Evolutionary conservation across 352 stramenopile genomes (phyloP).

Genomic region (Pythium aphanidermatum): DNA sequence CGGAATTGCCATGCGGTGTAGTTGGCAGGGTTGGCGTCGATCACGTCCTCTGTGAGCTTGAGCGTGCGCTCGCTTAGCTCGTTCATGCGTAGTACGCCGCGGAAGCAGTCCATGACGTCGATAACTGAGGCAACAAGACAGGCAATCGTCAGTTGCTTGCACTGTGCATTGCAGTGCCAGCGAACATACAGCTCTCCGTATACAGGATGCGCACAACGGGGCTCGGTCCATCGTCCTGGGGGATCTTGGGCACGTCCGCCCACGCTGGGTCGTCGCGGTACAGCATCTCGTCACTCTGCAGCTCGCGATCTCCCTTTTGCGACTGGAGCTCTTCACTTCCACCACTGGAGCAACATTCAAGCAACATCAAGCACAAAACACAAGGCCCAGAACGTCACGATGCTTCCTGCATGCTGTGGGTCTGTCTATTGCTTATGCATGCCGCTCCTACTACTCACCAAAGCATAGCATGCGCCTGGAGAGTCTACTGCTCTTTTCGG

Average conservation of each 20-base stretch:
- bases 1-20: slow-evolving; percentile 98
- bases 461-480: background rate
- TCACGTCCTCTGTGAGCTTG: slow-evolving; percentile 87
- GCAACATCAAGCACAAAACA: slow-evolving; percentile 5
- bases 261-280: slow-evolving; percentile 65
- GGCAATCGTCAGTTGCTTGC: too few species aligned
- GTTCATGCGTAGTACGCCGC: slow-evolving; percentile 86
- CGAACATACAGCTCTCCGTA: slow-evolving; percentile 58
- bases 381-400: background rate
- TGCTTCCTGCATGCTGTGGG: too few species aligned
- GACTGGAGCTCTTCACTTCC: background rate
- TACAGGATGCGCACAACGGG: slow-evolving; percentile 79
- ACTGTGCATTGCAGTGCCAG: too few species aligned
- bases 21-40: slow-evolving; percentile 95
- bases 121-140: slow-evolving; percentile 44
- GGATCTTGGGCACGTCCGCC: slow-evolving; percentile 79
- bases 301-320: background rate
- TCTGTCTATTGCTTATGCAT: too few species aligned
- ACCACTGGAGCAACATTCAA: slow-evolving; percentile 10
- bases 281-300: slow-evolving; percentile 25
- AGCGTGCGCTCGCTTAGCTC: slow-evolving; percentile 91
- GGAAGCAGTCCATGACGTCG: slow-evolving; percentile 93
- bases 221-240: slow-evolving; percentile 76
- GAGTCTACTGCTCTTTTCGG: slow-evolving; percentile 10
- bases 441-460: too few species aligned